Percentiles rank a stretch among this genome's conserved stretches.
Evolutionary conservation across 106 monocot species (phyloP).

Genomic region (Dioscorea dumetorum): DNA sequence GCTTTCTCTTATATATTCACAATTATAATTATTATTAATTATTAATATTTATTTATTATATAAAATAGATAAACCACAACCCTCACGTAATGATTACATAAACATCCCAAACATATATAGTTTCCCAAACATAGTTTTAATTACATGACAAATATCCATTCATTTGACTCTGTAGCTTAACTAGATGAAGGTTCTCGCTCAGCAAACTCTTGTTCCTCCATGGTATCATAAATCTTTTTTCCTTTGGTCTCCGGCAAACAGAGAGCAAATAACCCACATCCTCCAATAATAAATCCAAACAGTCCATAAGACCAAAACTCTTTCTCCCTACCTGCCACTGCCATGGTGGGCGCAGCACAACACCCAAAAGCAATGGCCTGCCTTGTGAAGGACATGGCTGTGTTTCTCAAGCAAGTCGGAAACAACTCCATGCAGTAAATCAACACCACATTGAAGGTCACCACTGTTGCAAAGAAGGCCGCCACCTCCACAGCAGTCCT

Average conservation of each 20-base stretch:
- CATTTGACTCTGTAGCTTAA: too few relatives aligned
- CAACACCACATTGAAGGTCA: constrained; percentile 16
- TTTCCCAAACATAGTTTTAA: too few relatives aligned
- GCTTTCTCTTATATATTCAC: too few relatives aligned
- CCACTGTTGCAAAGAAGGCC: constrained; percentile 14
- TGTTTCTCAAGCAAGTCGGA: constrained; percentile 34
- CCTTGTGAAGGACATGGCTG: constrained; percentile 30
- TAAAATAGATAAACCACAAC: too few relatives aligned
- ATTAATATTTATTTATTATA: too few relatives aligned
- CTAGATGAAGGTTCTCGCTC: background rate
- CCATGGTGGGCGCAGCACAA: constrained; percentile 23
- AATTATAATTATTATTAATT: too few relatives aligned
- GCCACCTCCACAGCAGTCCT: constrained; percentile 10
- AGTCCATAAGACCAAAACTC: constrained; percentile 18
- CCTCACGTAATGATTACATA: too few relatives aligned
- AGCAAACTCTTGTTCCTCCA: constrained; percentile 37
- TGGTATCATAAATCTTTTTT: constrained; percentile 27
- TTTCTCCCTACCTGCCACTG: constrained; percentile 16
- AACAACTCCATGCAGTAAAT: constrained; percentile 35
- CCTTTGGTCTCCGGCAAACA: constrained; percentile 46
- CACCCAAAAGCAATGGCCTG: constrained; percentile 32
- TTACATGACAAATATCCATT: too few relatives aligned
- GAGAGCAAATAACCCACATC: constrained; percentile 19
- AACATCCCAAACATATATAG: too few relatives aligned
- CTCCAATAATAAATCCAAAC: constrained; percentile 31